Evolutionary conservation across 139 green algal genomes (phyloP).

Genomic region (Raphidocelis subcapitata): DNA sequence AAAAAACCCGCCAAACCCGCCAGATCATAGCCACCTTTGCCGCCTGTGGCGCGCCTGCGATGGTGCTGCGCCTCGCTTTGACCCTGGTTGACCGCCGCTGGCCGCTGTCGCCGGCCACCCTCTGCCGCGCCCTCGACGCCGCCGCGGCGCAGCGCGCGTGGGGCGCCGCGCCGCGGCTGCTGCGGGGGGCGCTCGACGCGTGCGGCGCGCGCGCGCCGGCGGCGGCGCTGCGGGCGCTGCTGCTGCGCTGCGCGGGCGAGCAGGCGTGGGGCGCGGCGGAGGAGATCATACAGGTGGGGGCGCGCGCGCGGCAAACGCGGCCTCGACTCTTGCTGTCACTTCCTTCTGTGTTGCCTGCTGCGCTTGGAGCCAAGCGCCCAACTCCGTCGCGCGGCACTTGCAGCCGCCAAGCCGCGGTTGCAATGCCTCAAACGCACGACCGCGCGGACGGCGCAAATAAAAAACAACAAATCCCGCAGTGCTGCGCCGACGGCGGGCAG

Average conservation of each 20-base stretch:
- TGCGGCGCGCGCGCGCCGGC: not conserved
- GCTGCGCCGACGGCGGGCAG: no score
- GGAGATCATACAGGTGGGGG: not conserved
- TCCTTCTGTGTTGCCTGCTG: no score
- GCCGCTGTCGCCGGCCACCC: not conserved
- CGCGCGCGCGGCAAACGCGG: no score
- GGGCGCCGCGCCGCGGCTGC: constrained; percentile 1
- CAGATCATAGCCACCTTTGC: constrained; percentile 18
- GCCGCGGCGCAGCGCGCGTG: constrained; percentile 14
- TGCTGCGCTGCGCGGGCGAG: constrained; percentile 1
- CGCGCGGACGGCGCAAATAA: no score
- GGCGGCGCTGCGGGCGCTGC: constrained; percentile 8
- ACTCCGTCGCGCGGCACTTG: no score
- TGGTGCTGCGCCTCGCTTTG: constrained; percentile 7
- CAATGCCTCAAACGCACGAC: no score
- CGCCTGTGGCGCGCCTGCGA: constrained; percentile 6
- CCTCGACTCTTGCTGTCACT: no score
- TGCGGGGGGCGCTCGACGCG: not conserved
- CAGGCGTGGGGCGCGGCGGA: not conserved
- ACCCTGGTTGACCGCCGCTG: constrained; percentile 1
- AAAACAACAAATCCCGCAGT: no score
- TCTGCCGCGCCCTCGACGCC: constrained; percentile 1
- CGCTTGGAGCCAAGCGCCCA: no score
- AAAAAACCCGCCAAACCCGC: not conserved
- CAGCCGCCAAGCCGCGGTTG: no score